Evolutionary conservation across 202 grass and related monocot genomes (phyloP).

Genomic region (Panicum hallii): DNA sequence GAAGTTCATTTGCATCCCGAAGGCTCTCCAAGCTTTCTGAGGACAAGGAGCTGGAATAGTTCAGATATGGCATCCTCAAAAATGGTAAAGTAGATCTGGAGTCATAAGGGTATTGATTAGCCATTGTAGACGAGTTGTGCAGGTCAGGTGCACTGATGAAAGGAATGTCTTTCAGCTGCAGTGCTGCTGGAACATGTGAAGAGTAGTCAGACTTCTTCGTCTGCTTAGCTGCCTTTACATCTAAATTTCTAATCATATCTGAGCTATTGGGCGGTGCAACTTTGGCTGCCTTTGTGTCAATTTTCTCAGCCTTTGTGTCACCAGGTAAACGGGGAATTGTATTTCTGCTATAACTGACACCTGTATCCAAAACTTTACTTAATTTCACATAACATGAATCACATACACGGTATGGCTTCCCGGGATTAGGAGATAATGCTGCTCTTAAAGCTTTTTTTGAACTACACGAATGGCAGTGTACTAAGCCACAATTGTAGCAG

Average conservation of each 20-base stretch:
- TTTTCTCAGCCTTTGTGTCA: slow-evolving; percentile 57
- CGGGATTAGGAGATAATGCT: slow-evolving; percentile 95
- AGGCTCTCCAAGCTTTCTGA: slow-evolving; percentile 72
- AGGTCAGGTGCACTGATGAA: slow-evolving; percentile 68
- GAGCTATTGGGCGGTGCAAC: slow-evolving; percentile 59
- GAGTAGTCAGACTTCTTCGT: slow-evolving; percentile 62
- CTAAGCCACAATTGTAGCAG: slow-evolving; percentile 96
- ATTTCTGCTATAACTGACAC: slow-evolving; percentile 48
- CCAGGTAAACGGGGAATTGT: slow-evolving; percentile 44
- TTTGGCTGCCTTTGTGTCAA: slow-evolving; percentile 56
- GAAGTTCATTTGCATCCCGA: slow-evolving; percentile 76
- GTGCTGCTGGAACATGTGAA: slow-evolving; percentile 58
- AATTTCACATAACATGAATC: slow-evolving; percentile 93
- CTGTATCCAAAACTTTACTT: slow-evolving; percentile 80
- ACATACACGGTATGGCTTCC: slow-evolving; percentile 92
- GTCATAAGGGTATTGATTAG: slow-evolving; percentile 48
- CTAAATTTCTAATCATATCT: slow-evolving; percentile 94
- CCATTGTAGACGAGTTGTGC: slow-evolving; percentile 51
- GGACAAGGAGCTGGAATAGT: slow-evolving; percentile 49
- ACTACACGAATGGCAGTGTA: slow-evolving; percentile 95
- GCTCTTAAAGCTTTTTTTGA: slow-evolving; percentile 91
- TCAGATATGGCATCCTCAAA: slow-evolving; percentile 62
- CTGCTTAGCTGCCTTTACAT: slow-evolving; percentile 90
- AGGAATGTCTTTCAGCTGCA: slow-evolving; percentile 80
- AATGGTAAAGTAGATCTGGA: slow-evolving; percentile 60